A percentile compares a stretch with the other conserved stretches of the same genome.
phyloP scores from a whole-genome alignment of 768 basidiomycete genomes.

The Lentinus brumalis region DNA sequence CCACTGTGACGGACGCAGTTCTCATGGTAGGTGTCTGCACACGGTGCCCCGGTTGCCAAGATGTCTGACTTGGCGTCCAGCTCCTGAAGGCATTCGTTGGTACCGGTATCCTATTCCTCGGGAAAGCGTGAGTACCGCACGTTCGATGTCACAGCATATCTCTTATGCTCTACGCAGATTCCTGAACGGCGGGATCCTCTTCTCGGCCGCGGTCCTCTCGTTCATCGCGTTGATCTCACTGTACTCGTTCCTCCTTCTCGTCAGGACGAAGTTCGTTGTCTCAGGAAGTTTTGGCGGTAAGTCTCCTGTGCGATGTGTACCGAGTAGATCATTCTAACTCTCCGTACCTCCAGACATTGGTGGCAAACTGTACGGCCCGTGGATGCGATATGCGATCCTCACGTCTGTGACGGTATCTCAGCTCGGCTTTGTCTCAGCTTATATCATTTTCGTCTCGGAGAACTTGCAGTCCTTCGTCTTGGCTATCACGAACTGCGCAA shows the following conservation, averaged over 20 bases:
- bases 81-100: conserved; percentile 93
- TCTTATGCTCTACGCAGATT: conserved; percentile 53
- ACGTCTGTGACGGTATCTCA: conserved; percentile 87
- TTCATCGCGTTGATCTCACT: conserved; percentile 86
- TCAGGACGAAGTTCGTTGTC: conserved; percentile 84
- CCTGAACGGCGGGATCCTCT: conserved; percentile 92
- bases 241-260: conserved; percentile 90
- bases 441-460: conserved; percentile 94
- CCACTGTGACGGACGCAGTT: conserved; percentile 87
- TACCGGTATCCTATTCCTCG: conserved; percentile 94
- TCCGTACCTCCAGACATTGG: conserved; percentile 71
- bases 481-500: conserved; percentile 76
- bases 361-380: conserved; percentile 85
- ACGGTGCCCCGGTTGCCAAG: neutral
- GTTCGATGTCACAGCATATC: neutral
- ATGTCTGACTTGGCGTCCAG: conserved; percentile 39
- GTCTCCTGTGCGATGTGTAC: conserved; percentile 23
- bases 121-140: conserved; percentile 71
- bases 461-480: conserved; percentile 86
- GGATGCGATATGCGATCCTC: conserved; percentile 91
- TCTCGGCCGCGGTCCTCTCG: conserved; percentile 76
- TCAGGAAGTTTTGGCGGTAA: conserved; percentile 91
- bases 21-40: conserved; percentile 67
- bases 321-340: neutral
- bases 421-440: conserved; percentile 85